phyloP scores from a whole-genome alignment of 2,329 filamentous ascomycete species.

The Dryadomyces sulphureus region DNA sequence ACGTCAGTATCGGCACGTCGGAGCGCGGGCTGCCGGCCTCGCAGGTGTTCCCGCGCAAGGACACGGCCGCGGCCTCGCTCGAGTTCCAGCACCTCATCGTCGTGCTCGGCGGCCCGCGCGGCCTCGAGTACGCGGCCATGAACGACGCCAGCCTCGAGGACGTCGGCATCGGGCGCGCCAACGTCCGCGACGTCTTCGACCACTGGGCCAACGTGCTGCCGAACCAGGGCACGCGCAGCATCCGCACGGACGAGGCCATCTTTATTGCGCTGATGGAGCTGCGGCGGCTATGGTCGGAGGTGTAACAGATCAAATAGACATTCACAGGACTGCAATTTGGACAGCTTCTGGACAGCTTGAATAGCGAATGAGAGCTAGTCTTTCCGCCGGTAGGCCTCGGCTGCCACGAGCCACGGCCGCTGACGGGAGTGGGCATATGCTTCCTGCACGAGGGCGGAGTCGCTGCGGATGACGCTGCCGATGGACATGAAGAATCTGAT shows the following conservation, averaged over 20 bases:
- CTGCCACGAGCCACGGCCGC: conserved; percentile 53
- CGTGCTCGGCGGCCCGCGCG: conserved; percentile 68
- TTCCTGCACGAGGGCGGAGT: conserved; percentile 54
- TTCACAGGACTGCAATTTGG: too few relatives aligned
- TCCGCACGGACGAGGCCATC: conserved; percentile 71
- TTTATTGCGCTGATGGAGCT: conserved; percentile 61
- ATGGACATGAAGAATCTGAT: conserved; percentile 93
- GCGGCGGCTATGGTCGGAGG: conserved; percentile 38
- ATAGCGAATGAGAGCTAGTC: too few relatives aligned
- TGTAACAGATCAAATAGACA: conserved; percentile 5
- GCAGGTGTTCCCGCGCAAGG: conserved; percentile 28
- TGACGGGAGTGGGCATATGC: conserved; percentile 62
- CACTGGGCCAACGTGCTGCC: conserved; percentile 72
- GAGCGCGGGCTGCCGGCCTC: conserved; percentile 49
- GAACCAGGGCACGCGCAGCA: conserved; percentile 66
- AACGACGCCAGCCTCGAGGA: conserved; percentile 39
- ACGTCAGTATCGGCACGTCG: conserved; percentile 69
- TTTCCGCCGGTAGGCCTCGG: conserved; percentile 22
- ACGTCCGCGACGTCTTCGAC: conserved; percentile 62
- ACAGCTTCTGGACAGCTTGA: too few relatives aligned
- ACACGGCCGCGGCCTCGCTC: conserved; percentile 18
- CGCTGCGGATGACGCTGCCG: conserved; percentile 87
- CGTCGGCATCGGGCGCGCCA: conserved; percentile 48
- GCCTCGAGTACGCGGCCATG: conserved; percentile 60
- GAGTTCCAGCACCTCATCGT: conserved; percentile 59